Conservation (phyloP, 306 rosid species). For the Vigna radiata region DNA sequence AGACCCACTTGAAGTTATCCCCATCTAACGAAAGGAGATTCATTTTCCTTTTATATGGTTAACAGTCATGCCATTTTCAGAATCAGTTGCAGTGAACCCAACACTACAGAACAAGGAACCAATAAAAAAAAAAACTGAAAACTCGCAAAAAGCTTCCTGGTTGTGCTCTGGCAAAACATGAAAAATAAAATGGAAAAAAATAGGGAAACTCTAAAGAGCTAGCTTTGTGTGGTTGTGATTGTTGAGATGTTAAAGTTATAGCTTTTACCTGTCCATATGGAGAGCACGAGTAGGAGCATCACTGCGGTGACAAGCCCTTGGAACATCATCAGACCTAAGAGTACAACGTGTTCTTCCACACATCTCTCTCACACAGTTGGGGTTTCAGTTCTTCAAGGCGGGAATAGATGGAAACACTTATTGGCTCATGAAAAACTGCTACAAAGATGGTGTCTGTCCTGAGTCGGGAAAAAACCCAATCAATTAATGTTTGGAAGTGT, state of each 20-base stretch:
- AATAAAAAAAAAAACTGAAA: not conserved
- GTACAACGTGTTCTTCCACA: slow-evolving; percentile 84
- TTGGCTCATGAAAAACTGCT: not conserved
- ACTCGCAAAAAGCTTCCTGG: not conserved
- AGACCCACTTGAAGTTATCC: not conserved
- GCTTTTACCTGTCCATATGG: slow-evolving; percentile 62
- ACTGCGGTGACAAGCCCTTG: slow-evolving; percentile 73
- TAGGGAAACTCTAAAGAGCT: not conserved
- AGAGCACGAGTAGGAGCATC: slow-evolving; percentile 53
- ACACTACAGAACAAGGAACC: not conserved
- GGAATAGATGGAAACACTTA: slow-evolving; percentile 12
- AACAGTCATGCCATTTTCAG: not conserved
- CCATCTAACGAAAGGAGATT: not conserved
- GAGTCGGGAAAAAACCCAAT: no score
- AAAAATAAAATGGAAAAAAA: not conserved
- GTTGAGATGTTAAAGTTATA: no score
- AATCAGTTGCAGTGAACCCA: not conserved
- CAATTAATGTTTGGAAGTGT: no score
- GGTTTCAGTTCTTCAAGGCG: slow-evolving; percentile 40
- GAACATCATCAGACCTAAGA: slow-evolving; percentile 67
- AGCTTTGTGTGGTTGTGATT: not conserved
- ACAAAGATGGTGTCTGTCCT: not conserved
- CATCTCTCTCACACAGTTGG: slow-evolving; percentile 46
- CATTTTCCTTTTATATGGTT: not conserved
- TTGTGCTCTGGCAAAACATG: not conserved